Evolutionary conservation across 2,329 filamentous ascomycete species (phyloP), one percentile per base, ranked within the genome.

Genomic region (Cladosporium sp.): DNA sequence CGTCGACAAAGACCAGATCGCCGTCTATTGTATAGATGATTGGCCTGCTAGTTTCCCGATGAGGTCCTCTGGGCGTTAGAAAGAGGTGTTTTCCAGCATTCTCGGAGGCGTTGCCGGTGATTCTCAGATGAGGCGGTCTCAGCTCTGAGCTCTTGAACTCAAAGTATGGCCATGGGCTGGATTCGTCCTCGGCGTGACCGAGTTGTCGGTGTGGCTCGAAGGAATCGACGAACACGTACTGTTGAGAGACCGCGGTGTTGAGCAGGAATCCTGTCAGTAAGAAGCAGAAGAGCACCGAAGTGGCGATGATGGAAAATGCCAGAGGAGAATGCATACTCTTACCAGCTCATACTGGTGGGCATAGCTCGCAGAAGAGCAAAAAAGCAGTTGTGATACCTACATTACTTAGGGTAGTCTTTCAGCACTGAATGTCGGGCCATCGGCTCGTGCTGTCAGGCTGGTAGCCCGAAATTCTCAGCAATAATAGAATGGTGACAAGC

Each of bases 51-150:
- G 5, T 16, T 38, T 43, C 15, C n/a, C 27, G 22, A 40, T 27
- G 42, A 52, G 52, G 39, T 9, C 51, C 56, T 15, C 53, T 54
- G 2, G 55, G 55, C 3, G 56, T 57, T 49, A 59, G 47, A 49
- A 59, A 58, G n/a, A 61, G 49, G 18, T 40, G 39, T 32, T 39
- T 32, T 5, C 35, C 43, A 39, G 35, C 43, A 22, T 25, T 15
- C 7, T 22, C 43, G 15, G 43, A 32, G 32, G 36, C 35, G 9
- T 48, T 48, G 15, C 43, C 43, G 25, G 36, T 39, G 18, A 39
- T 25, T 7, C 38, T 18, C 7, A 48, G 35, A 25, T 39, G 22
- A 3, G 36, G 43, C 5, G 43, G 43, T 6, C 19, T 36, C 9
- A 48, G 43, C 6, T 25, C 16, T 4, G 43, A 48, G 35, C 43